These are phyloP conservation scores for Cryptosporidium meleagridis DNA, from an alignment of 169 alveolate genomes.

Conservation along the genomic window DNA sequence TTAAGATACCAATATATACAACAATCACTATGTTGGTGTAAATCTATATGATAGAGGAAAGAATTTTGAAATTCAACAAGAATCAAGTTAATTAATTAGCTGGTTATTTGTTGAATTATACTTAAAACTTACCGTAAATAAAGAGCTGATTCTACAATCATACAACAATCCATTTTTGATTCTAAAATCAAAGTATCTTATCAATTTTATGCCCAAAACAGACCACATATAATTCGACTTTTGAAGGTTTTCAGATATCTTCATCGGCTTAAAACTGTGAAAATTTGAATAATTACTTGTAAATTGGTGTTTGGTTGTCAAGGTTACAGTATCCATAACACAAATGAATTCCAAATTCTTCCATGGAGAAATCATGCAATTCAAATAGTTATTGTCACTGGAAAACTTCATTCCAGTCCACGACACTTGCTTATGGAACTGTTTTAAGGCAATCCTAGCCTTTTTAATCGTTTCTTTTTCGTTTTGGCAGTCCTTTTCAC, in stretches of 20 bases:
- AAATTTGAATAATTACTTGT: not conserved
- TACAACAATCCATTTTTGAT: conserved; percentile 32
- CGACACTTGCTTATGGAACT: not conserved
- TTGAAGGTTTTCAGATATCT: not conserved
- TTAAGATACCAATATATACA: conserved; percentile 17
- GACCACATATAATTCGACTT: conserved; percentile 71
- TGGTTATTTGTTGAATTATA: not conserved
- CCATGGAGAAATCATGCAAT: conserved; percentile 46
- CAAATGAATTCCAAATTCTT: conserved; percentile 10
- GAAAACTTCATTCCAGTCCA: conserved; percentile 67
- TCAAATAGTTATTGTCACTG: not conserved
- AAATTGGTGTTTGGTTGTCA: not conserved
- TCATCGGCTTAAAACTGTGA: not conserved
- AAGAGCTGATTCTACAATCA: conserved; percentile 28
- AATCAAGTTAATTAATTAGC: no score
- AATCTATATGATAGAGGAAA: not conserved
- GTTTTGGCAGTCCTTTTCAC: not conserved
- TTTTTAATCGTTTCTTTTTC: not conserved
- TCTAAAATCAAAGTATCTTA: conserved; percentile 48
- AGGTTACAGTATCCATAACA: conserved; percentile 59
- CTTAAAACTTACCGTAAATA: conserved; percentile 43
- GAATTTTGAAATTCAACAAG: no score
- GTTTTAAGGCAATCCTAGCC: conserved; percentile 3
- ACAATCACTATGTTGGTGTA: conserved; percentile 46
- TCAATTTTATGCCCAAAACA: conserved; percentile 37